Percentiles rank a stretch among this genome's conserved stretches.
Evolutionary conservation across 2,329 filamentous ascomycete species (phyloP).

Genomic region (Kalaharituber pfeilii): DNA sequence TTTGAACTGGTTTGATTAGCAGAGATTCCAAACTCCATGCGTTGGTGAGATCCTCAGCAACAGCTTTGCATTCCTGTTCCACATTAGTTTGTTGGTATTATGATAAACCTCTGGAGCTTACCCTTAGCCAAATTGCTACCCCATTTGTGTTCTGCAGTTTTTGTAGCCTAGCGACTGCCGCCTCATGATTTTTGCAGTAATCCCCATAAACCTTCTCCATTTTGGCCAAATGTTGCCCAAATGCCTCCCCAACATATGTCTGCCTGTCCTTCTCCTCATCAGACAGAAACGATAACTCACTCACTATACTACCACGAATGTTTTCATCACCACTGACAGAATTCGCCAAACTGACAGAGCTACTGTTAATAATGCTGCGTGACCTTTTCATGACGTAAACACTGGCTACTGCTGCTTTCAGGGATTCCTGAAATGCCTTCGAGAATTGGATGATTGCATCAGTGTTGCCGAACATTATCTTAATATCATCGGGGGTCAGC

Average conservation of each 20-base stretch:
- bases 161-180: conserved; percentile 44
- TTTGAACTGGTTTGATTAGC: conserved; percentile 92
- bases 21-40: conserved; percentile 92
- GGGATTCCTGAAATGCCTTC: conserved; percentile 54
- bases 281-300: conserved; percentile 18
- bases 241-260: conserved; percentile 42
- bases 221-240: conserved; percentile 36
- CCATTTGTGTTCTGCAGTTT: conserved; percentile 40
- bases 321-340: conserved; percentile 29
- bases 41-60: conserved; percentile 76
- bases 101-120: conserved; percentile 6
- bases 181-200: conserved; percentile 47
- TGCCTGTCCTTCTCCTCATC: conserved; percentile 40
- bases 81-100: conserved; percentile 9
- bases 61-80: conserved; percentile 60
- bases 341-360: conserved; percentile 29
- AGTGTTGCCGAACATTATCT: conserved; percentile 79
- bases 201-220: conserved; percentile 50
- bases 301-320: background rate
- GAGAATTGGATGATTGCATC: conserved; percentile 83
- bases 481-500: conserved; percentile 67
- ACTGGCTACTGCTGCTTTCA: conserved; percentile 63
- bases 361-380: conserved; percentile 34
- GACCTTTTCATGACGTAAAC: conserved; percentile 51
- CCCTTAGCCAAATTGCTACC: conserved; percentile 59